phyloP scores from a whole-genome alignment of 2,329 filamentous ascomycete species.

The Pezicula carpinea region DNA sequence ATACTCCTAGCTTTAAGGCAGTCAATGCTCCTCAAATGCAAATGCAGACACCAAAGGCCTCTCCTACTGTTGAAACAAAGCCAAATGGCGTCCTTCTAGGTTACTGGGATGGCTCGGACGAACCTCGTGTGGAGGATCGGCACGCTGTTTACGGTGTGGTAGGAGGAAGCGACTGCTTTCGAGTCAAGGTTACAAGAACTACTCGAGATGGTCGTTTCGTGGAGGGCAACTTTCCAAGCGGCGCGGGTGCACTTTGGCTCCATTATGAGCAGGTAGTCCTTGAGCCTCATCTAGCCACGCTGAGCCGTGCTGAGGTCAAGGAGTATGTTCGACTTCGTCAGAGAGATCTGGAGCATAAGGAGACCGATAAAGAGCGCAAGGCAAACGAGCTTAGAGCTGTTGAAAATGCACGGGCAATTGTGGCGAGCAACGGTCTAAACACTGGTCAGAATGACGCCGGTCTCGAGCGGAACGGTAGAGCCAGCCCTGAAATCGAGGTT shows the following conservation, averaged over 20 bases:
- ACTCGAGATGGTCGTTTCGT: conserved; percentile 55
- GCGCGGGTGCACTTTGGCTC: conserved; percentile 59
- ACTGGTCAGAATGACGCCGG: background rate
- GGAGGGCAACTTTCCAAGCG: conserved; percentile 55
- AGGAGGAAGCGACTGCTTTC: conserved; percentile 59
- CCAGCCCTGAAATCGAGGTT: conserved; percentile 19
- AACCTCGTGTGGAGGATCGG: conserved; percentile 42
- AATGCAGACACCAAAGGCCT: conserved; percentile 19
- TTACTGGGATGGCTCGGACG: conserved; percentile 52
- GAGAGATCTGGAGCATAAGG: conserved; percentile 50
- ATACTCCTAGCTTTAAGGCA: conserved; percentile 24
- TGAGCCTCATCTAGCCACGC: conserved; percentile 46
- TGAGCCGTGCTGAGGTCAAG: conserved; percentile 53
- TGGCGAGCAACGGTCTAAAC: conserved; percentile 13
- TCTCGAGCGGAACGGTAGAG: conserved; percentile 3
- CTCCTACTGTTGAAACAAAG: conserved; percentile 16
- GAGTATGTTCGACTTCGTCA: conserved; percentile 61
- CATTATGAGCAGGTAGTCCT: conserved; percentile 57
- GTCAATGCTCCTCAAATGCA: conserved; percentile 17
- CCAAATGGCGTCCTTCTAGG: conserved; percentile 41
- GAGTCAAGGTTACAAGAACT: conserved; percentile 56
- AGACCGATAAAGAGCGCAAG: conserved; percentile 41
- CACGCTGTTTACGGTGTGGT: conserved; percentile 61
- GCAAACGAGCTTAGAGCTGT: conserved; percentile 37
- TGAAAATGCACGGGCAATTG: conserved; percentile 16